Base-by-base conservation (phyloP, 805 yeast genomes). In the Candida orba region DNA sequence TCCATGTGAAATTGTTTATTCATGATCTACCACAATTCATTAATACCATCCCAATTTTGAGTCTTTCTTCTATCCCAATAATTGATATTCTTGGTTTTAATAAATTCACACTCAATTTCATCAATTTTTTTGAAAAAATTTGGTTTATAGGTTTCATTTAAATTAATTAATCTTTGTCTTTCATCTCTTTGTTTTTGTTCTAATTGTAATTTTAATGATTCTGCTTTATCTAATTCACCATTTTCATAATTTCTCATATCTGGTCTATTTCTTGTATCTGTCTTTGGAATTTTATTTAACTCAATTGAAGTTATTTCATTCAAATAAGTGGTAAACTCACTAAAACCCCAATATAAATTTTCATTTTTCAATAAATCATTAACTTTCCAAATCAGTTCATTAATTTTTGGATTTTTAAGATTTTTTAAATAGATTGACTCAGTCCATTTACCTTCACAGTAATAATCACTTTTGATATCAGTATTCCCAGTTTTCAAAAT, bases 221-320 rank as follows among this genome's bases (percentile, higher is more conserved):
- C 97, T 0, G 98, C 96, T 42, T 69, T 63, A 18, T 78, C 86
- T 10, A 81, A 65, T 20, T 78, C 67, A 3, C 89, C 93, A 15
- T 72, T 59, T 57, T 87, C 95, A 53, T 87, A 88, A 2, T 68
- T 63, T 36, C 75, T 67, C 57, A 88, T 78, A 60, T 93, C 99
- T 1, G 97, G 98, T 57, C 99, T 75, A 37, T 80, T 63, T 57
- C 99, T 76, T 8, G 96, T 84, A 60, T 93, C 99, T 1, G 93
- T 86, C 3, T 90, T 90, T 6, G 97, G 83, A 34, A 90, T 53
- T 2, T 63, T 42, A 3, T 68, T 83, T 25, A 71, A 49, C 58
- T 91, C 97, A 13, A 91, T 64, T 4, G 60, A 66, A 0, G 96
- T 85, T 34, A 90, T 75, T 47, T 88, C 85, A 58, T 89, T 89